Base-by-base conservation (phyloP, 257 asterid species). In the Misopates orontium region DNA sequence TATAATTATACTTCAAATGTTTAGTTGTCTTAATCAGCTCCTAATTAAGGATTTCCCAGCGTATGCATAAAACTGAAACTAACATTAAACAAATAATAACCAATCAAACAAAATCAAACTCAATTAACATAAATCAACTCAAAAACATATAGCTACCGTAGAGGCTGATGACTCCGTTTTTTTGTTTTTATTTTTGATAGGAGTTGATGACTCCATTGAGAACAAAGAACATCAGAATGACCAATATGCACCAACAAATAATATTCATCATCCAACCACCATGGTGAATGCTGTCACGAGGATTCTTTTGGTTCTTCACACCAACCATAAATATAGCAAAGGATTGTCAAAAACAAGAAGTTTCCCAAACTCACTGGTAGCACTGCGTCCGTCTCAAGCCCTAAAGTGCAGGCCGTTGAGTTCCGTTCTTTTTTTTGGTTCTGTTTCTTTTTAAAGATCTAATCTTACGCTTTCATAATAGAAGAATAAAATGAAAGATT, bases 321-420 rank as follows among this genome's bases (percentile, higher is more conserved):
- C 98, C 98, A 66, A 85, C 75, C 98, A 91, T 91, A 57, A 91
- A 72, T 66, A 82, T 58, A 54, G 98, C 88, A 60, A n/a, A 91
- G 78, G 64, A 85, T 78, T 2, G 98, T 89, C 84, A 91, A 91
- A 70, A 91, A 91, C 17, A 89, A 77, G 81, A 89, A 91, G 85
- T 91, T 91, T 25, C 98, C 98, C 77, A 91, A 83, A 84, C 98
- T 91, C 76, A 91, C 98, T 54, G 96, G 85, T 67, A 91, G 77
- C 64, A 89, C 98, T 17, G 96, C 96, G 73, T 91, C 98, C 19
- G 98, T 91, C 76, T 91, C 96, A 72, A 91, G 89, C 98, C 98
- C n/a, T n/a, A n/a, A n/a, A n/a, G n/a, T n/a, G n/a, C n/a, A n/a
- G n/a, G n/a, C n/a, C n/a, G n/a, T n/a, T n/a, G n/a, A n/a, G n/a